Percentiles rank a stretch among this genome's conserved stretches.
phyloP scores from a whole-genome alignment of 768 basidiomycete species.

The Serendipita sp. region DNA sequence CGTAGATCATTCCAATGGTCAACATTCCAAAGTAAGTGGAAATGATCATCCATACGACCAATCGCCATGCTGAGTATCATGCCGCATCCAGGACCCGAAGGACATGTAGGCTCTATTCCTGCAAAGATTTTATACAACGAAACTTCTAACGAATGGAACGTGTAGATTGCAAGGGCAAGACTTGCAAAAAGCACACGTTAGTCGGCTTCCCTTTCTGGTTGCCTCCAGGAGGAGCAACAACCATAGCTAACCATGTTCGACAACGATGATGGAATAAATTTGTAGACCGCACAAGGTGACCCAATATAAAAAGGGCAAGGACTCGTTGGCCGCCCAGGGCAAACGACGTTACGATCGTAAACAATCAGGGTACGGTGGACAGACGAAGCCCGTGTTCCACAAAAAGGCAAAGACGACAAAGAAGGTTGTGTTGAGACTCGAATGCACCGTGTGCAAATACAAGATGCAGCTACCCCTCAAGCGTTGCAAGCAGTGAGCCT shows the following conservation, averaged over 20 bases:
- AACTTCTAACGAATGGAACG: constrained; percentile 6
- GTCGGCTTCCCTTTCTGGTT: constrained; percentile 21
- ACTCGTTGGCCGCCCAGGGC: constrained; percentile 93
- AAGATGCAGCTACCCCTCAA: constrained; percentile 94
- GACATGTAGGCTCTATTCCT: constrained; percentile 58
- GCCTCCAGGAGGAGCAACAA: constrained; percentile 9
- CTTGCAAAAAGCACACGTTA: constrained; percentile 94
- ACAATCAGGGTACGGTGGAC: constrained; percentile 98
- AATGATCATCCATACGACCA: too few relatives aligned
- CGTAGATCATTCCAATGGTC: constrained; percentile 46
- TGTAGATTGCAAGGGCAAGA: constrained; percentile 87
- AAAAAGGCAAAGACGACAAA: constrained; percentile 99
- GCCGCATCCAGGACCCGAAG: constrained; percentile 61
- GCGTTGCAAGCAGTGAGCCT: constrained; percentile 95
- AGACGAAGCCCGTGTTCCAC: constrained; percentile 99
- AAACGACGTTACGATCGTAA: constrained; percentile 99
- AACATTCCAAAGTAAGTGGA: constrained; percentile 80
- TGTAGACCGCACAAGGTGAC: constrained; percentile 95
- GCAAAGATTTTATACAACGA: background rate
- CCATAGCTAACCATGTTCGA: constrained; percentile 8
- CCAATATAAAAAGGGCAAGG: constrained; percentile 99
- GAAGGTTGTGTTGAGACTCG: constrained; percentile 96
- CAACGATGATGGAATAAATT: constrained; percentile 12
- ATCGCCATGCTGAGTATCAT: constrained; percentile 5
- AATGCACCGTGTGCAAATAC: constrained; percentile 97